Evolutionary conservation across 192 early-diverging fungal genomes (phyloP).

Genomic region (Diversispora eburnea): DNA sequence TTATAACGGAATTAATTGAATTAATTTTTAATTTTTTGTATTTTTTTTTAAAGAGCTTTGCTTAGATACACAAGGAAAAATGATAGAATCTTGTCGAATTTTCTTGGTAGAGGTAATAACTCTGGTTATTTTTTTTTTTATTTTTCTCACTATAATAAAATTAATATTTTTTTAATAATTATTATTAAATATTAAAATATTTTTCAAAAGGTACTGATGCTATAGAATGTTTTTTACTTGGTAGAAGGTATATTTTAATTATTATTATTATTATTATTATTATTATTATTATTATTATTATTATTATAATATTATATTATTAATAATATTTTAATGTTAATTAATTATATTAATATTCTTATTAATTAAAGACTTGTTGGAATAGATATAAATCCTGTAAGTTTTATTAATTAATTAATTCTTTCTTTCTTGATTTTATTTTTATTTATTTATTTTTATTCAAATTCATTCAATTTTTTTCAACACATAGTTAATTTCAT

Average conservation of each 20-base stretch:
- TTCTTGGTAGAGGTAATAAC: slow-evolving; percentile 72
- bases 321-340: too few relatives aligned
- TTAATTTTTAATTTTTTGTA: not conserved
- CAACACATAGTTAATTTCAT: not conserved
- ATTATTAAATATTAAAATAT: not conserved
- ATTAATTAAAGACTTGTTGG: slow-evolving; percentile 49
- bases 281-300: not conserved
- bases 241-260: slow-evolving; percentile 51
- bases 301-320: not conserved
- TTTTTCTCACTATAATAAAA: not conserved
- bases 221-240: slow-evolving; percentile 80
- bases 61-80: slow-evolving; percentile 72
- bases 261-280: not conserved
- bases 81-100: slow-evolving; percentile 84
- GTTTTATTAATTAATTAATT: not conserved
- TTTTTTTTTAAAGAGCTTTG: slow-evolving; percentile 53
- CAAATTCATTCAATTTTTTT: not conserved
- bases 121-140: too few relatives aligned
- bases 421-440: not conserved
- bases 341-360: slow-evolving; percentile 6
- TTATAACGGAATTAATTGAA: not conserved
- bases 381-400: slow-evolving; percentile 85
- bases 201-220: slow-evolving; percentile 67
- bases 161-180: not conserved
- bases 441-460: too few relatives aligned